Conservation (phyloP, 345 rosid genomes). For the Gossypium sturtianum region DNA sequence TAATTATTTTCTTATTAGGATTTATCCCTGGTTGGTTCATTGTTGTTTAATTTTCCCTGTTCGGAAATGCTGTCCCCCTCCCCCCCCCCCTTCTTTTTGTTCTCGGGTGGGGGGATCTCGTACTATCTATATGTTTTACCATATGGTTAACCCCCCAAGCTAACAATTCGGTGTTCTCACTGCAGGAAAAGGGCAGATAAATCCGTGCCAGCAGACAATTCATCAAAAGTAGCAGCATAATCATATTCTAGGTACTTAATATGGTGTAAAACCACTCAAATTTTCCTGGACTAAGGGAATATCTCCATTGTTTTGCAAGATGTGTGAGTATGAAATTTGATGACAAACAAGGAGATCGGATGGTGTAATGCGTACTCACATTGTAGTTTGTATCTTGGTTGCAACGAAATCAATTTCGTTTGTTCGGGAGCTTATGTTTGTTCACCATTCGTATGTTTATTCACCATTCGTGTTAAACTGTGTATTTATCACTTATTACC, state of each 20-base stretch:
- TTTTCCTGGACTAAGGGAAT: not conserved
- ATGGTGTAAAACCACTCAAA: not conserved
- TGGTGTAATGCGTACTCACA: not conserved
- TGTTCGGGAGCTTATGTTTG: not conserved
- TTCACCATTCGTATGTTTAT: not conserved
- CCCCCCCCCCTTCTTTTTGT: no score
- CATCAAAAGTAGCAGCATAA: not conserved
- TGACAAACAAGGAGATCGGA: not conserved
- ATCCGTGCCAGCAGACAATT: not conserved
- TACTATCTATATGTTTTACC: no score
- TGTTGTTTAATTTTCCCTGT: no score
- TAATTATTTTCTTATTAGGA: not conserved
- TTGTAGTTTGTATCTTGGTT: not conserved
- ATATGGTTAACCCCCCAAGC: not conserved
- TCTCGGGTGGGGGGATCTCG: no score
- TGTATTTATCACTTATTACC: not conserved
- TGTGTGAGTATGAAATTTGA: not conserved
- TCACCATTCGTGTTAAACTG: not conserved
- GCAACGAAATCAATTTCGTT: not conserved
- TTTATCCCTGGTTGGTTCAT: no score
- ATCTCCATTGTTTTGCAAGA: not conserved
- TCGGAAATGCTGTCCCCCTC: no score
- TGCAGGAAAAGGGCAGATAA: not conserved
- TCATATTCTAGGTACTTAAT: no score
- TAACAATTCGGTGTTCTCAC: not conserved